Evolutionary conservation across 2,329 filamentous ascomycete species (phyloP), one percentile per base, ranked within the genome.

Genomic region (Dothideomycetes sp.): DNA sequence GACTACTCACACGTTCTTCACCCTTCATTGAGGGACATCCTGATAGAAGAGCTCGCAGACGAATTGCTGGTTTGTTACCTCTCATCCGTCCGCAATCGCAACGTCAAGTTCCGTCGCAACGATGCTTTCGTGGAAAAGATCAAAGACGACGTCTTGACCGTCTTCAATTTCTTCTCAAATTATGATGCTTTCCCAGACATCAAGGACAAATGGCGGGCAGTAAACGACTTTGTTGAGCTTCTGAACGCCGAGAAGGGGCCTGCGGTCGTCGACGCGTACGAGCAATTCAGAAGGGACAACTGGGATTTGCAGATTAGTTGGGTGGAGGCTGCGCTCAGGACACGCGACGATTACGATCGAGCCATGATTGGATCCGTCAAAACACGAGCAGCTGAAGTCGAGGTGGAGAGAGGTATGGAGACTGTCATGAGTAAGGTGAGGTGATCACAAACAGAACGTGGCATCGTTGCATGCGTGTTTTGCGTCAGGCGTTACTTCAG

Each of bases 391-490:
- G 88, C 86, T 6, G 84, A 86, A 62, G 75, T 94, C 51, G 80
- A 83, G 45, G 79, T 88, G 2, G 80, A 83, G 47, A 75, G 87
- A 47, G 88, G 86, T 1, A 64, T 76, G 13, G 89, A 96, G 64
- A 96, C 91, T 3, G 84, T 98, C 47, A 95, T 98, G 89, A 80
- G 84, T 47, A 89, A 85, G 64, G 77, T 95, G 34, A 91, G 88
- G 64, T 93, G 50, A 58, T 33, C 8, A 38, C 13, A 18, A 30
- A 9, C 24, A 39, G 20, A n/a, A n/a, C n/a, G n/a, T n/a, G n/a
- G n/a, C n/a, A n/a, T n/a, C n/a, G n/a, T 17, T 33, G 20, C 16
- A 11, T 40, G 12, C 18, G 25, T 27, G 20, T 24, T 40, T n/a
- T 32, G 11, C 22, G 16, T 33, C 27, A n/a, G 20, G 22, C 20